These are phyloP conservation scores for Solanum hybrid DNA, from an alignment of 305 asterid genomes.

Conservation along the genomic window DNA sequence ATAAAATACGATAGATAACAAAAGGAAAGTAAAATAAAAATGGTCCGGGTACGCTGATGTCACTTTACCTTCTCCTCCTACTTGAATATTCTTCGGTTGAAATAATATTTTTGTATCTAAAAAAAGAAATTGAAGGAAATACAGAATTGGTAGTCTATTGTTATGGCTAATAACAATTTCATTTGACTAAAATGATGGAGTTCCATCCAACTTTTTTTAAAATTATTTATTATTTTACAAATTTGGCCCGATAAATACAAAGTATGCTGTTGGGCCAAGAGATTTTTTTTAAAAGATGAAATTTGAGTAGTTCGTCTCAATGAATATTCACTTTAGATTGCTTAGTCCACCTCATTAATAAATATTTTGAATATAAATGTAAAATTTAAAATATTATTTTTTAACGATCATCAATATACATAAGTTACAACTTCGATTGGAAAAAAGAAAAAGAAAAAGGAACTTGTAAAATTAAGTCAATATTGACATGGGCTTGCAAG, in stretches of 20 bases:
- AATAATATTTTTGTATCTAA: background rate
- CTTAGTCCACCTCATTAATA: background rate
- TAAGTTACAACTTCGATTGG: background rate
- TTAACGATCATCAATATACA: background rate
- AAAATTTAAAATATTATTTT: too few species aligned
- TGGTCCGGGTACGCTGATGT: background rate
- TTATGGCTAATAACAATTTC: background rate
- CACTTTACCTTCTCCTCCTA: constrained; percentile 7
- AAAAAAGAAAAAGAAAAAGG: background rate
- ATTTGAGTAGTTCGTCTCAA: background rate
- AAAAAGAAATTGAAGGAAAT: background rate
- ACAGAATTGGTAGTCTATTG: background rate
- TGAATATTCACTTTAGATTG: background rate
- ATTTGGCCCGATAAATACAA: background rate
- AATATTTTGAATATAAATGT: background rate
- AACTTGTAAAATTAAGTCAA: background rate
- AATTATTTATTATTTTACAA: too few species aligned
- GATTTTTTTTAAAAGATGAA: background rate
- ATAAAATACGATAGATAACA: background rate
- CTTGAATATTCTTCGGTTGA: constrained; percentile 43
- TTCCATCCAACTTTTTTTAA: background rate
- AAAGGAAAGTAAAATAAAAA: background rate
- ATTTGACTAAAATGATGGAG: background rate
- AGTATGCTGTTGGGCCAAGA: background rate
- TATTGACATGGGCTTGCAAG: background rate